A percentile compares a stretch with the other conserved stretches of the same genome.
Evolutionary conservation across 108 stramenopile species (phyloP).

Genomic region (Chaetoceros muelleri): DNA sequence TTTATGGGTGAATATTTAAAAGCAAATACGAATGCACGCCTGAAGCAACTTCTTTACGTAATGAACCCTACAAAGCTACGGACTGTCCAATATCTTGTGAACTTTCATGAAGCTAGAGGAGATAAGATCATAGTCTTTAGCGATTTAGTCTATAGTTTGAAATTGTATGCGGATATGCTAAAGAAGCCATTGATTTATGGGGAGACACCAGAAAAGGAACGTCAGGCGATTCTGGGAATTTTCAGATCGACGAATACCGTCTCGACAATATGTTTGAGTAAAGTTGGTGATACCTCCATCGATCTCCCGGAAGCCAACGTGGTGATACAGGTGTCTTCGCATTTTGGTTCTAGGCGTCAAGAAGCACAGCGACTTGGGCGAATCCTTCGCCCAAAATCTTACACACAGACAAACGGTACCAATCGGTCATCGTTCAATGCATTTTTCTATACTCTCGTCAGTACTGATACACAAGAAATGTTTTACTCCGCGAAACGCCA

Average conservation of each 20-base stretch:
- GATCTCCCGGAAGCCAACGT: slow-evolving; percentile 99
- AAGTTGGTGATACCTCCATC: slow-evolving; percentile 98
- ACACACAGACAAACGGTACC: slow-evolving; percentile 82
- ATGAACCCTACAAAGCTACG: slow-evolving; percentile 97
- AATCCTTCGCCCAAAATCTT: slow-evolving; percentile 93
- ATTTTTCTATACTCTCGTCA: slow-evolving; percentile 98
- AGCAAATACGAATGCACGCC: slow-evolving; percentile 46
- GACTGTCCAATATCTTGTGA: slow-evolving; percentile 84
- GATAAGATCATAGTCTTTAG: slow-evolving; percentile 98
- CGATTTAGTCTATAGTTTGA: slow-evolving; percentile 88
- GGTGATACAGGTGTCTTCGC: slow-evolving; percentile 97
- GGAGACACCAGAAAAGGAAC: slow-evolving; percentile 89
- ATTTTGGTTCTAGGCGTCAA: slow-evolving; percentile 97
- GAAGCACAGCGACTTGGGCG: slow-evolving; percentile 98
- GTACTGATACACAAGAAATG: slow-evolving; percentile 97
- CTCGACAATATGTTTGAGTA: slow-evolving; percentile 15
- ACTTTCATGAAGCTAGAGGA: slow-evolving; percentile 88
- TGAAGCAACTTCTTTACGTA: slow-evolving; percentile 90
- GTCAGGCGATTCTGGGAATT: slow-evolving; percentile 84
- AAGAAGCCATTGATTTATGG: slow-evolving; percentile 89
- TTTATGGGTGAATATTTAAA: slow-evolving; percentile 95
- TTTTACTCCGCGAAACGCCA: slow-evolving; percentile 95
- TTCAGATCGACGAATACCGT: slow-evolving; percentile 74
- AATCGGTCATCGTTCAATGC: slow-evolving; percentile 92
- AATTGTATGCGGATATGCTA: slow-evolving; percentile 80